Percentiles rank a stretch among this genome's conserved stretches.
Evolutionary conservation across 2,329 filamentous ascomycete species (phyloP).

Genomic region (Alternaria sp.): DNA sequence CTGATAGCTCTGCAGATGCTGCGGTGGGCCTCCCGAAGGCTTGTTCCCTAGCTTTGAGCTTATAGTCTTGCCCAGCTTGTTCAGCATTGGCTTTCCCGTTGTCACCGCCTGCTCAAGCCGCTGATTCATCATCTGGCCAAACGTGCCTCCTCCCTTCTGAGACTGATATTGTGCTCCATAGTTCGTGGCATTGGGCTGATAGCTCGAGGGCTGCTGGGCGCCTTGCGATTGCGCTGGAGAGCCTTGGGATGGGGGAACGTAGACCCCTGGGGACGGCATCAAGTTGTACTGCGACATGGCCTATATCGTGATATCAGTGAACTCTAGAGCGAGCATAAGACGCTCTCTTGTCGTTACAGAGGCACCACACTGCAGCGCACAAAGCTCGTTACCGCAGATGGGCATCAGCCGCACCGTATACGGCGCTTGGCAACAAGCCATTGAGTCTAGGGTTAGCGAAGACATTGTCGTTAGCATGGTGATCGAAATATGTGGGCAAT

Average conservation of each 20-base stretch:
- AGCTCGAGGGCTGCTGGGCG: constrained; percentile 21
- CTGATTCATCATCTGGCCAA: constrained; percentile 45
- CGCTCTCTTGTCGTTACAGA: neutral
- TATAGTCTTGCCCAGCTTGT: constrained; percentile 46
- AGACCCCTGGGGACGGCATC: constrained; percentile 35
- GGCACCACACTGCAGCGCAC: constrained; percentile 1
- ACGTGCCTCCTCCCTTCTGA: constrained; percentile 29
- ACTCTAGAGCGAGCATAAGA: too few relatives aligned
- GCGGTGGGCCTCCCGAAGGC: constrained; percentile 29
- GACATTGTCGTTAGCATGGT: neutral
- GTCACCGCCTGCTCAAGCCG: constrained; percentile 32
- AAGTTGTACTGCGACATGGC: constrained; percentile 44
- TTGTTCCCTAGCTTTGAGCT: constrained; percentile 43
- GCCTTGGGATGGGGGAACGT: constrained; percentile 31
- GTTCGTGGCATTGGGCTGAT: constrained; percentile 23
- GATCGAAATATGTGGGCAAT: neutral
- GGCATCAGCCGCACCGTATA: constrained; percentile 19
- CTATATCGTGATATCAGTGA: neutral
- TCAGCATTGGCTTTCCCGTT: constrained; percentile 44
- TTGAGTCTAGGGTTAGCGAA: constrained; percentile 12
- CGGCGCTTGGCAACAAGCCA: constrained; percentile 17
- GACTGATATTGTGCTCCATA: constrained; percentile 20
- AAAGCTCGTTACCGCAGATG: constrained; percentile 1
- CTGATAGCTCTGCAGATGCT: constrained; percentile 40
- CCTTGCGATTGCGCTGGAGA: constrained; percentile 26